These are phyloP conservation scores for Neonectria ditissima DNA, from an alignment of 2,329 filamentous ascomycete genomes.

Conservation along the genomic window DNA sequence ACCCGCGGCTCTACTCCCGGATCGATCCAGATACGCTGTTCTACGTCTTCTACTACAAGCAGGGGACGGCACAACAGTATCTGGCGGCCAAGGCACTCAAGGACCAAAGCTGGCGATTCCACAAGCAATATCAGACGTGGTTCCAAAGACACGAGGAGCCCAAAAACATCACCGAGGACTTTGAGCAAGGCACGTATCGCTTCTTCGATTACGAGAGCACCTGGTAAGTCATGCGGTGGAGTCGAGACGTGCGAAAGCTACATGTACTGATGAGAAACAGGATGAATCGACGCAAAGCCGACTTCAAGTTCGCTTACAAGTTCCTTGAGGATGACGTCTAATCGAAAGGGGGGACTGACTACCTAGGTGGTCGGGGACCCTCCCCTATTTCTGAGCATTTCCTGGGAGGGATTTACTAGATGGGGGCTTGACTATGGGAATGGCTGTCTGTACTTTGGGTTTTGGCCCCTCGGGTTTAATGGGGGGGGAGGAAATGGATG, in stretches of 20 bases:
- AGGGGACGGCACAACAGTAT: slow-evolving; percentile 95
- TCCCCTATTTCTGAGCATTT: slow-evolving; percentile 3
- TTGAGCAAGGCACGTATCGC: slow-evolving; percentile 97
- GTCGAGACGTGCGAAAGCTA: neutral
- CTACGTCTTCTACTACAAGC: slow-evolving; percentile 99
- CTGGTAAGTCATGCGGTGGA: slow-evolving; percentile 73
- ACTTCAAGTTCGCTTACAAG: slow-evolving; percentile 99
- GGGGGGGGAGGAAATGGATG: slow-evolving; percentile 26
- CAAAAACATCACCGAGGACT: slow-evolving; percentile 98
- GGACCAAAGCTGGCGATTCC: slow-evolving; percentile 98
- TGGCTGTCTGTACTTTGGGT: slow-evolving; percentile 24
- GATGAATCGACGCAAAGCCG: slow-evolving; percentile 98
- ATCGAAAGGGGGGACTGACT: slow-evolving; percentile 11
- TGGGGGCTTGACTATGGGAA: slow-evolving; percentile 12
- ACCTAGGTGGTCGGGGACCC: neutral
- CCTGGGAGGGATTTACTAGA: slow-evolving; percentile 2
- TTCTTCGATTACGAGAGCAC: slow-evolving; percentile 99
- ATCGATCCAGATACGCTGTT: slow-evolving; percentile 97
- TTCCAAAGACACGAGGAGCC: slow-evolving; percentile 98
- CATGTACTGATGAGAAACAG: slow-evolving; percentile 59
- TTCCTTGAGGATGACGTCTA: slow-evolving; percentile 94
- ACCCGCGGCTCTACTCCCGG: slow-evolving; percentile 85
- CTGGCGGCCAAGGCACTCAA: slow-evolving; percentile 97
- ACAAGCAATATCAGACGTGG: slow-evolving; percentile 99
- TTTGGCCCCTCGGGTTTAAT: slow-evolving; percentile 22